Evolutionary conservation across 352 stramenopile species (phyloP).

Genomic region (Phytophthora pistaciae): DNA sequence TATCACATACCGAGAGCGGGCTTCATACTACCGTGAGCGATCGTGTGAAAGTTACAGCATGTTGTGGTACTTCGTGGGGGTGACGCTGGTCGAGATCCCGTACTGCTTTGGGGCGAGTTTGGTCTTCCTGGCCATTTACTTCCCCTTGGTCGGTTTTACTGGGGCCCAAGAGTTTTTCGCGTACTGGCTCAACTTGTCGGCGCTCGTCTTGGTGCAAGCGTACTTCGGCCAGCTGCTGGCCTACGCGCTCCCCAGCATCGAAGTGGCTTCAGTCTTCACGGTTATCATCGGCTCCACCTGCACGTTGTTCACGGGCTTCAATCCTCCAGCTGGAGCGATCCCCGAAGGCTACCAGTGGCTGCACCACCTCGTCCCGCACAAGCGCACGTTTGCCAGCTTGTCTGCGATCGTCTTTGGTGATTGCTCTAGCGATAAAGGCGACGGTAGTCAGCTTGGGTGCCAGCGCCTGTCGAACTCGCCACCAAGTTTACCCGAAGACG

Average conservation of each 20-base stretch:
- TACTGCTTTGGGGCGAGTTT: constrained; percentile 22
- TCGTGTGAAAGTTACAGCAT: constrained; percentile 11
- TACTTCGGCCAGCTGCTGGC: constrained; percentile 60
- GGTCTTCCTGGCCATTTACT: constrained; percentile 27
- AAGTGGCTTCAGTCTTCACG: constrained; percentile 38
- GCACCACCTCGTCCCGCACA: constrained; percentile 37
- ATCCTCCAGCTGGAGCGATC: constrained; percentile 34
- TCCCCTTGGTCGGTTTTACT: constrained; percentile 14
- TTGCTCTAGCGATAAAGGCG: constrained; percentile 13
- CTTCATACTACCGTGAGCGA: constrained; percentile 27
- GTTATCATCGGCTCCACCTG: constrained; percentile 46
- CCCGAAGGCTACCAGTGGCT: constrained; percentile 41
- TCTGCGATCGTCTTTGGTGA: constrained; percentile 35
- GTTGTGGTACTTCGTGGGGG: constrained; percentile 28
- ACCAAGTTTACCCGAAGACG: constrained; percentile 24
- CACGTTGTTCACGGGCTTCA: constrained; percentile 52
- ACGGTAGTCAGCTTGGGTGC: constrained; percentile 19
- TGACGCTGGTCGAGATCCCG: constrained; percentile 24
- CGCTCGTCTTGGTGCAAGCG: constrained; percentile 51
- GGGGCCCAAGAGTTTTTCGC: constrained; percentile 25
- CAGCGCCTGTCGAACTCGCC: constrained; percentile 24
- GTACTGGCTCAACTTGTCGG: constrained; percentile 54
- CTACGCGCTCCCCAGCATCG: constrained; percentile 41
- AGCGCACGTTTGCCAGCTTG: constrained; percentile 37
- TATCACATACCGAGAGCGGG: constrained; percentile 25